Evolutionary conservation across 257 asterid species (phyloP), one percentile per base, ranked within the genome.

Genomic region (Paulownia fortunei): DNA sequence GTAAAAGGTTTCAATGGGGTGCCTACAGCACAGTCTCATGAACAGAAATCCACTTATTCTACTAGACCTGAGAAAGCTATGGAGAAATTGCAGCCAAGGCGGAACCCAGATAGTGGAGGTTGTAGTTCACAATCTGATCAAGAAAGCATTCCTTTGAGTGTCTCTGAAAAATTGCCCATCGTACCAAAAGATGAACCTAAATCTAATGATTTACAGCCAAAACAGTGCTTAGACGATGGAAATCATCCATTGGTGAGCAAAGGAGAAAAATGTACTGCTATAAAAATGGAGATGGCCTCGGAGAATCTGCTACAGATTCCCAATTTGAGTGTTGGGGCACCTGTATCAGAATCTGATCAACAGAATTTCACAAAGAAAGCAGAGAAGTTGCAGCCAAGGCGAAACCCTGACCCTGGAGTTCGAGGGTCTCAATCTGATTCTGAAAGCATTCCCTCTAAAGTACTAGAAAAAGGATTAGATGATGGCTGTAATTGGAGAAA

Each of bases 401-500:
- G 90, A 80, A 88, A 88, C 80, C 85, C 86, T 1, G 92, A 88
- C 44, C 19, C 74, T 74, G 80, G 73, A 51, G 81, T 64, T 81
- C 87, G 73, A 24, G 86, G 79, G 47, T 78, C 82, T 24, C 86
- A 79, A 36, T 63, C 77, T 82, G 85, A 74, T 74, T 67, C 68
- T 42, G 90, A 80, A 34, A 86, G 52, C 82, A 76, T 76, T 84
- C 82, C 84, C 8, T 78, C 84, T 36, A 86, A 60, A 82, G 30
- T 74, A 70, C 73, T 64, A 12, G n/a, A n/a, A n/a, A n/a, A n/a
- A n/a, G n/a, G n/a, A n/a, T n/a, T n/a, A n/a, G 91, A 90, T 60
- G 98, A 92, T 84, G 99, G 96, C 10, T 92, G 91, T 84, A 94
- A 91, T 87, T 94, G 99, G 99, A 85, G 99, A 75, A 94, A 94